Conservation (phyloP, 2,329 filamentous ascomycete species). For the Fusarium proliferatum region DNA sequence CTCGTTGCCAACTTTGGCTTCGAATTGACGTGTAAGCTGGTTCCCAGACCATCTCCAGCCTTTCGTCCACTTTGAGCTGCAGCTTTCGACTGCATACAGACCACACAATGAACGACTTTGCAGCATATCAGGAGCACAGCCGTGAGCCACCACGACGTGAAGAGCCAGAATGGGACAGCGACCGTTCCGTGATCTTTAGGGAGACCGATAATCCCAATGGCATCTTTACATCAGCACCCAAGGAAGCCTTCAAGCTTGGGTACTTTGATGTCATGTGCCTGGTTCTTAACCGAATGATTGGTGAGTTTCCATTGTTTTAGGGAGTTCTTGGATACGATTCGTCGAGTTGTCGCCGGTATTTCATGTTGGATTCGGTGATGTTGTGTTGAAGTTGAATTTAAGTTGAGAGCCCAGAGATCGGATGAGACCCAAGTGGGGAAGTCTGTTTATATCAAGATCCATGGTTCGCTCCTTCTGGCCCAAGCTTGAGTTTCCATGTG, state of each 20-base stretch:
- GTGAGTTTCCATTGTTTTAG: conserved; percentile 36
- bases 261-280: conserved; percentile 52
- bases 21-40: not conserved
- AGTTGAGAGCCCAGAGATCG: conserved; percentile 17
- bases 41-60: not conserved
- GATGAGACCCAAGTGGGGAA: conserved; percentile 40
- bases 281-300: conserved; percentile 53
- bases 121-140: conserved; percentile 26
- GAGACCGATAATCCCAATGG: conserved; percentile 39
- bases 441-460: conserved; percentile 9
- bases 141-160: conserved; percentile 9
- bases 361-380: not conserved
- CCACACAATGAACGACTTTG: conserved; percentile 46
- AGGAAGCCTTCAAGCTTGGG: conserved; percentile 50
- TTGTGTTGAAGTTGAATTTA: conserved; percentile 39
- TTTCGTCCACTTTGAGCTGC: not conserved
- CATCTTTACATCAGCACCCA: conserved; percentile 50
- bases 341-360: not conserved
- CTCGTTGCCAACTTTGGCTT: conserved; percentile 13
- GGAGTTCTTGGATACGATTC: fast-evolving
- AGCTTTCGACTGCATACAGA: not conserved
- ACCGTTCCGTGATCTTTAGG: conserved; percentile 25
- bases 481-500: conserved; percentile 29
- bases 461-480: conserved; percentile 25
- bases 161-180: conserved; percentile 28